A percentile compares a stretch with the other conserved stretches of the same genome.
phyloP scores from a whole-genome alignment of 257 asterid species.

The Anisodus tanguticus region DNA sequence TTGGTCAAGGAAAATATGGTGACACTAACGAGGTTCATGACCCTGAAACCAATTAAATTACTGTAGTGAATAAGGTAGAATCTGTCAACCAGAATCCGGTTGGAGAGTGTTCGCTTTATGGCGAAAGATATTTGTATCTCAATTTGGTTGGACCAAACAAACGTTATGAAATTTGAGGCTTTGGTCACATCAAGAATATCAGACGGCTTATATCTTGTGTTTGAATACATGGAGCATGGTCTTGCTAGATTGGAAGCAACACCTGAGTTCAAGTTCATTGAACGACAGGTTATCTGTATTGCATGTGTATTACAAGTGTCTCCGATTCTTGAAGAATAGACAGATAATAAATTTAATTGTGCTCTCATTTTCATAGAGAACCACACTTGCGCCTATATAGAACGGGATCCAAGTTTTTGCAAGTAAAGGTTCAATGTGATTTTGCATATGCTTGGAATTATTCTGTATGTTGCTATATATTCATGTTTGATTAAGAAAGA shows the following conservation, averaged over 20 bases:
- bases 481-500: no score
- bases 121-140: constrained; percentile 29
- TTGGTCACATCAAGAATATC: constrained; percentile 30
- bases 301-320: no score
- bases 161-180: constrained; percentile 32
- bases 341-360: no score
- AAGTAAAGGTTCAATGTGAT: no score
- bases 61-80: constrained; percentile 28
- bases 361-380: no score
- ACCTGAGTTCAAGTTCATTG: constrained; percentile 22
- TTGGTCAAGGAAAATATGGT: constrained; percentile 33
- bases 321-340: no score
- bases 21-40: constrained; percentile 24
- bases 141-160: constrained; percentile 29
- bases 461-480: no score
- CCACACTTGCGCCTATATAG: no score
- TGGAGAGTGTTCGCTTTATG: constrained; percentile 33
- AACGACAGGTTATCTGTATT: not conserved
- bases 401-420: no score
- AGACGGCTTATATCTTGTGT: constrained; percentile 25
- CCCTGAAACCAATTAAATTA: constrained; percentile 21
- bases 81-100: constrained; percentile 23
- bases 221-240: constrained; percentile 24
- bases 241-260: constrained; percentile 28
- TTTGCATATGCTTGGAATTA: no score